These are phyloP conservation scores for Triangularia verruculosa DNA, from an alignment of 2,329 filamentous ascomycete species.

Conservation along the genomic window DNA sequence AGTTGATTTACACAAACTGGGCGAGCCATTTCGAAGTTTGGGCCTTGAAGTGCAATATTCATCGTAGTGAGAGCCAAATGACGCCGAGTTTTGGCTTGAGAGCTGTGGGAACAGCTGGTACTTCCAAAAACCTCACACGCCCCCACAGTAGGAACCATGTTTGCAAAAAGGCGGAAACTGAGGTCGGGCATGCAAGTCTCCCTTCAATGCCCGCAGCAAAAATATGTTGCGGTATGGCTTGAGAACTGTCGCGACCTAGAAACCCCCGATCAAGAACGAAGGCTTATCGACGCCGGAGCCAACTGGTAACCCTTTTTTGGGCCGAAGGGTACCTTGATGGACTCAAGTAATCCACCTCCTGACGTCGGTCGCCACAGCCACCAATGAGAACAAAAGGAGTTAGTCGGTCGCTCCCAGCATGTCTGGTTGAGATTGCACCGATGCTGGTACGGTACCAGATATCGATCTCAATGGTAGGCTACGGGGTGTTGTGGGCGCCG, in stretches of 20 bases:
- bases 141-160: too few relatives aligned
- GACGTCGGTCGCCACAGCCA: not conserved
- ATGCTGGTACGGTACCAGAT: not conserved
- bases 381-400: not conserved
- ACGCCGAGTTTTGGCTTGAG: not conserved
- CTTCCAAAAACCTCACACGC: too few relatives aligned
- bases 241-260: not conserved
- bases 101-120: too few relatives aligned
- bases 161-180: too few relatives aligned
- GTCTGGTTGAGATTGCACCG: not conserved
- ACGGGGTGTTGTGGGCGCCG: not conserved
- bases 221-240: too few relatives aligned
- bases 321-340: constrained; percentile 1
- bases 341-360: not conserved
- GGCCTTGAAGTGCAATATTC: constrained; percentile 82
- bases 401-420: not conserved
- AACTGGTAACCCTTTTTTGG: not conserved
- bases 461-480: not conserved
- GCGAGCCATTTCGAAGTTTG: constrained; percentile 73
- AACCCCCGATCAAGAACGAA: not conserved
- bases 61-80: constrained; percentile 44
- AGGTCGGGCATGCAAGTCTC: too few relatives aligned
- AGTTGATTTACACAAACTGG: constrained; percentile 72
- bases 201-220: too few relatives aligned
- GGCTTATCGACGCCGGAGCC: not conserved